Evolutionary conservation across 164 flowering plant species (phyloP).

Genomic region (Aristolochia contorta): DNA sequence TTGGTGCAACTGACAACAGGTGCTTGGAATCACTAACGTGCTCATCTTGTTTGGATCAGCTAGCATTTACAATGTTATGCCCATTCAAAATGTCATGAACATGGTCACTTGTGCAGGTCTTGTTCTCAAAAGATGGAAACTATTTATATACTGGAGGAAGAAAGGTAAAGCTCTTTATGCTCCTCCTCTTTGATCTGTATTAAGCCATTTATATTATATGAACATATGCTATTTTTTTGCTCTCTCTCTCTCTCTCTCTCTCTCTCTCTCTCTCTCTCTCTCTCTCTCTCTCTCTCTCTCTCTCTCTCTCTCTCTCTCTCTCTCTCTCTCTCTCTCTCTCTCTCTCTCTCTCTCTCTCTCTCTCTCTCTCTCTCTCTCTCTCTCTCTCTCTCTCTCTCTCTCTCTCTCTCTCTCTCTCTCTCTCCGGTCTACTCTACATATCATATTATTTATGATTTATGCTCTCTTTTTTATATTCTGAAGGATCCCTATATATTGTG

Average conservation of each 20-base stretch:
- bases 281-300: constrained; percentile 1
- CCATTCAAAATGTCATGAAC: no score
- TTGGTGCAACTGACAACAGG: no score
- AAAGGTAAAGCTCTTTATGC: constrained; percentile 38
- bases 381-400: constrained; percentile 1
- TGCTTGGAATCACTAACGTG: no score
- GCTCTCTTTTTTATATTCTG: constrained; percentile 8
- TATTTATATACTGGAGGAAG: constrained; percentile 85
- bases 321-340: constrained; percentile 2
- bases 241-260: constrained; percentile 4
- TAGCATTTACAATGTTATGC: not conserved
- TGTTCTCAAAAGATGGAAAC: constrained; percentile 88
- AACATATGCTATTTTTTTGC: no score
- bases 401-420: constrained; percentile 6
- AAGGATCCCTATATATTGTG: constrained; percentile 92
- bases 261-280: constrained; percentile 2
- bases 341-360: constrained; percentile 1
- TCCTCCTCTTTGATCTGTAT: not conserved
- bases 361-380: constrained; percentile 4
- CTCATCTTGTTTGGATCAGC: not conserved
- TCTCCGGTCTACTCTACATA: not conserved
- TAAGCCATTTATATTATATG: not conserved
- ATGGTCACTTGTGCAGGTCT: constrained; percentile 39
- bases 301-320: constrained; percentile 2
- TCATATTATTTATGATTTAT: not conserved